Percentiles rank a stretch among this genome's conserved stretches.
These are phyloP conservation scores for Manihot esculenta DNA, from an alignment of 441 rosid genomes.

Conservation along the genomic window DNA sequence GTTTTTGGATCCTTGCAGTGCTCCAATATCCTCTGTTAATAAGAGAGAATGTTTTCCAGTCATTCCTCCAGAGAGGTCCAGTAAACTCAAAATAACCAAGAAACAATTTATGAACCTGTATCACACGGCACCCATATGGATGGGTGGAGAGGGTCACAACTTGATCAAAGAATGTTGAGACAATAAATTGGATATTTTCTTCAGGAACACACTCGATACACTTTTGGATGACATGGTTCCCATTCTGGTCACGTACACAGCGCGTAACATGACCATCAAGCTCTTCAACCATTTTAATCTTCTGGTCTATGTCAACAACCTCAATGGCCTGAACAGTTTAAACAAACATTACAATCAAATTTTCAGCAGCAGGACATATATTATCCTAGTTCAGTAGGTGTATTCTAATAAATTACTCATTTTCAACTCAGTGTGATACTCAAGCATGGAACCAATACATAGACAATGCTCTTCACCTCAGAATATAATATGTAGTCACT, in stretches of 20 bases:
- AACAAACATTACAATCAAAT: constrained; percentile 9
- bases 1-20: constrained; percentile 62
- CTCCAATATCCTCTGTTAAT: constrained; percentile 63
- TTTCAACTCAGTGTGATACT: neutral
- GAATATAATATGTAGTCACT: neutral
- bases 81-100: constrained; percentile 12
- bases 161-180: constrained; percentile 64
- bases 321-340: constrained; percentile 60
- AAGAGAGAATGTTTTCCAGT: neutral
- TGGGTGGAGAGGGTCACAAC: constrained; percentile 66
- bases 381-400: constrained; percentile 1
- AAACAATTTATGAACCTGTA: constrained; percentile 75
- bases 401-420: neutral
- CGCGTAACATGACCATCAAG: constrained; percentile 71
- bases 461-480: neutral
- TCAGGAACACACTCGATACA: constrained; percentile 76
- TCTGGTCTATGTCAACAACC: constrained; percentile 68
- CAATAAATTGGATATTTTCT: constrained; percentile 59
- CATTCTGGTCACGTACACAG: constrained; percentile 81
- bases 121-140: constrained; percentile 83
- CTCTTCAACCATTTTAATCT: constrained; percentile 66
- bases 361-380: constrained; percentile 3
- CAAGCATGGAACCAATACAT: neutral
- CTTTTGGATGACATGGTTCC: constrained; percentile 83
- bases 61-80: neutral